These are phyloP conservation scores for Fusarium verticillioides DNA, from an alignment of 2,329 filamentous ascomycete species.

Conservation along the genomic window DNA sequence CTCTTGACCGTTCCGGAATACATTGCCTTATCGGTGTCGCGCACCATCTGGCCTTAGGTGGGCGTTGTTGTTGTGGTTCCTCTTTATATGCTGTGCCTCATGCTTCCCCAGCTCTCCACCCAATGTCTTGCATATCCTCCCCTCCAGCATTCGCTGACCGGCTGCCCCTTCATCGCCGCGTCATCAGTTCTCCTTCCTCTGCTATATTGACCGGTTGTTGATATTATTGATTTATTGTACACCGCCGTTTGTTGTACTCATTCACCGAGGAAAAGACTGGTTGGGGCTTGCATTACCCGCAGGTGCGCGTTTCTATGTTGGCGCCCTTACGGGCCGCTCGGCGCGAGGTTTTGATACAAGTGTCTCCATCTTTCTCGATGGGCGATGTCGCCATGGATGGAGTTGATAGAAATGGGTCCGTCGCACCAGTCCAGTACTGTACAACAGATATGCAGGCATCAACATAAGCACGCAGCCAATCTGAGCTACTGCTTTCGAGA, in stretches of 20 bases:
- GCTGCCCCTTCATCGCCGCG: constrained; percentile 23
- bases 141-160: constrained; percentile 40
- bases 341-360: constrained; percentile 33
- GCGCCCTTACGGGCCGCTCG: constrained; percentile 33
- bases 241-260: constrained; percentile 41
- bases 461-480: constrained; percentile 15
- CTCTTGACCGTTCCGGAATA: constrained; percentile 1
- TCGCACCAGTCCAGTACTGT: constrained; percentile 12
- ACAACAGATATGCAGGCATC: constrained; percentile 23
- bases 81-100: constrained; percentile 26
- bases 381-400: constrained; percentile 39
- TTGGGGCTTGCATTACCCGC: constrained; percentile 40
- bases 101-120: constrained; percentile 29
- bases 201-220: constrained; percentile 22
- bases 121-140: constrained; percentile 42
- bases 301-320: constrained; percentile 25
- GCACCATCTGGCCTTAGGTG: background rate
- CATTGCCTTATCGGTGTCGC: constrained; percentile 14
- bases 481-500: background rate
- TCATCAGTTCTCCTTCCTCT: constrained; percentile 19
- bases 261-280: constrained; percentile 12
- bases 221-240: constrained; percentile 26
- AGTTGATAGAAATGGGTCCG: constrained; percentile 13
- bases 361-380: constrained; percentile 32
- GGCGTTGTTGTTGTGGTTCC: constrained; percentile 3